A percentile compares a stretch with the other conserved stretches of the same genome.
Conservation (phyloP, 352 stramenopile species). For the Phytophthora niederhauseri region DNA sequence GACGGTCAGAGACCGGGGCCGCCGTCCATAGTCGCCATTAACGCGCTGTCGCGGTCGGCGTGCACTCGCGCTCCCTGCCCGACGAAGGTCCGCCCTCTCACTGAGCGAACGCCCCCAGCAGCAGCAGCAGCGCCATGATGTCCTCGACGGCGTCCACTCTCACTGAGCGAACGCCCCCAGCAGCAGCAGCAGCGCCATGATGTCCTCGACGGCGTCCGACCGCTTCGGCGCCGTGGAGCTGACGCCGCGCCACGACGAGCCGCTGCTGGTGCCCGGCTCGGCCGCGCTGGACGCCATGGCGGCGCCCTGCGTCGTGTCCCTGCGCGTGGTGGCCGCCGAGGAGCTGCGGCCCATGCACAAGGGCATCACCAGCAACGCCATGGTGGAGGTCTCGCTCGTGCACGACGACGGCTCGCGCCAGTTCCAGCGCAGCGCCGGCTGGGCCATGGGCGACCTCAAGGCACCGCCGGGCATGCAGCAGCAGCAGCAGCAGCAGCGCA, state of each 20-base stretch:
- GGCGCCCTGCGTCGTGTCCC: conserved; percentile 61
- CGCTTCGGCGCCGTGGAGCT: conserved; percentile 54
- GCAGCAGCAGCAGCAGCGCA: conserved; percentile 9
- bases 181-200: conserved; percentile 23
- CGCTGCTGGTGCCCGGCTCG: conserved; percentile 62
- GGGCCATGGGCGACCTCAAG: conserved; percentile 59
- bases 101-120: conserved; percentile 11
- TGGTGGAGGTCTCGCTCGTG: conserved; percentile 76
- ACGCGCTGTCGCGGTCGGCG: conserved; percentile 12
- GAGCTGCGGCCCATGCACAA: conserved; percentile 73
- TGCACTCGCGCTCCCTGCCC: conserved; percentile 16
- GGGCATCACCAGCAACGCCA: conserved; percentile 68
- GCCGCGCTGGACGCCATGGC: conserved; percentile 65
- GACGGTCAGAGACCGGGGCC: conserved; percentile 12
- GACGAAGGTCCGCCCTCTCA: conserved; percentile 21
- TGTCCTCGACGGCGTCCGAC: conserved; percentile 33
- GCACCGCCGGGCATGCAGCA: conserved; percentile 15
- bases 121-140: conserved; percentile 27
- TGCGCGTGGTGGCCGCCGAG: conserved; percentile 62
- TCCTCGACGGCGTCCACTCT: conserved; percentile 25
- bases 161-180: conserved; percentile 12
- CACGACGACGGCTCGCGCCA: conserved; percentile 48
- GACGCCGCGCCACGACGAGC: conserved; percentile 59
- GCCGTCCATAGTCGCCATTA: conserved; percentile 6
- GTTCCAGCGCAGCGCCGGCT: conserved; percentile 38